Evolutionary conservation across 2,329 filamentous ascomycete species (phyloP), one percentile per base, ranked within the genome.

Genomic region (Ceratocystis alfenasii): DNA sequence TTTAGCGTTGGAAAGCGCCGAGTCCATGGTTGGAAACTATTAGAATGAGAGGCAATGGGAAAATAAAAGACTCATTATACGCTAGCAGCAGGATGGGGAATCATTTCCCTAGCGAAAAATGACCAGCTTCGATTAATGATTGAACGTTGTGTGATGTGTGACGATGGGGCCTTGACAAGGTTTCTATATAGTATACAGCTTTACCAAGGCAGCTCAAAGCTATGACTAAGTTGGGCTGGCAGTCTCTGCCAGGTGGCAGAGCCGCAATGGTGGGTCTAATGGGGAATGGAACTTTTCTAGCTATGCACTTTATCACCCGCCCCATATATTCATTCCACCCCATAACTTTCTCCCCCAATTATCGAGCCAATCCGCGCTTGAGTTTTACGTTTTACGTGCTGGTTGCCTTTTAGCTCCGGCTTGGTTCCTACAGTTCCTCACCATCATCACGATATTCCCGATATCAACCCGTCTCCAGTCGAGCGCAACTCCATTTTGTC

Each of bases 1-100:
- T 73, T 90, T 88, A 66, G 87, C 80, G 62, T 84, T 78, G 10
- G 86, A 85, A 66, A 89, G 78, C 57, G 76, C 72, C 65, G 75
- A 69, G 68, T 72, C 72, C 75, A 76, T 77, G 61, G 71, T 59
- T 68, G 72, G 73, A 74, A 69, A 70, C 70, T 33, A 3, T 63
- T 36, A 33, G 59, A 57, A 44, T 17, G 2, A 17, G 22, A 46
- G 45, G 17, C 6, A 20, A 22, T 12, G 41, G 10, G 33, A 48
- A n/a, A 45, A 46, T 3, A 44, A 41, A 50, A 45, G 46, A 50
- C 45, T 44, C 44, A 62, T 50, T 2, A 30, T 20, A 25, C 62
- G 57, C 25, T n/a, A 10, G 36, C 36, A 28, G 44, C 22, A n/a
- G 17, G 20, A 10, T 48, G n/a, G 22, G 33, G 22, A 30, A 3